Percentiles rank a stretch among this genome's conserved stretches.
Evolutionary conservation across 2,329 filamentous ascomycete genomes (phyloP).

Genomic region (Aspergillus neoniger): DNA sequence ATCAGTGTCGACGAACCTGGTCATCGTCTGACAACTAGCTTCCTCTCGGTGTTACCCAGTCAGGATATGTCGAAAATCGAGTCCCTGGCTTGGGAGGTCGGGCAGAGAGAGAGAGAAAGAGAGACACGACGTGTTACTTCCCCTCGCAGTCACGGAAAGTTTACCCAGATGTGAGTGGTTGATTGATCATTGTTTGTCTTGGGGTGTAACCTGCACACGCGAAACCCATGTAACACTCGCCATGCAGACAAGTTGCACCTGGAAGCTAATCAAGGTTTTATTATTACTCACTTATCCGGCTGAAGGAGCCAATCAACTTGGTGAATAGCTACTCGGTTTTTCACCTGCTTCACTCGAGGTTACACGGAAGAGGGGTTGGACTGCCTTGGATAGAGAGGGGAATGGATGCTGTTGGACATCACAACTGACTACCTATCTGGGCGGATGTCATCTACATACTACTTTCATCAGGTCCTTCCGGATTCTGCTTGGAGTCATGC

Average conservation of each 20-base stretch:
- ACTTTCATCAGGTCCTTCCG: background rate
- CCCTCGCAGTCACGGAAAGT: background rate
- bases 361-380: background rate
- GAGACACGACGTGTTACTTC: background rate
- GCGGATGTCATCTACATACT: background rate
- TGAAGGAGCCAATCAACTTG: too few relatives aligned
- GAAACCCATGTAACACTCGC: background rate
- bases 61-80: background rate
- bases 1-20: background rate
- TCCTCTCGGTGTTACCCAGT: background rate
- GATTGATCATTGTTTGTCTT: background rate
- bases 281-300: background rate
- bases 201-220: background rate
- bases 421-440: background rate
- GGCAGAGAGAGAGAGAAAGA: background rate
- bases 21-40: background rate
- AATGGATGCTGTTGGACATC: background rate
- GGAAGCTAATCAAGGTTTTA: background rate
- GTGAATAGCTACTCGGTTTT: background rate
- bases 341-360: background rate
- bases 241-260: background rate
- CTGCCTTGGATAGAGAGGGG: background rate
- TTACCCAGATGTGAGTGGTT: background rate
- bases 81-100: background rate
- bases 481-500: background rate